Evolutionary conservation across 2,329 filamentous ascomycete species (phyloP).

Genomic region (Fonsecaea pedrosoi): DNA sequence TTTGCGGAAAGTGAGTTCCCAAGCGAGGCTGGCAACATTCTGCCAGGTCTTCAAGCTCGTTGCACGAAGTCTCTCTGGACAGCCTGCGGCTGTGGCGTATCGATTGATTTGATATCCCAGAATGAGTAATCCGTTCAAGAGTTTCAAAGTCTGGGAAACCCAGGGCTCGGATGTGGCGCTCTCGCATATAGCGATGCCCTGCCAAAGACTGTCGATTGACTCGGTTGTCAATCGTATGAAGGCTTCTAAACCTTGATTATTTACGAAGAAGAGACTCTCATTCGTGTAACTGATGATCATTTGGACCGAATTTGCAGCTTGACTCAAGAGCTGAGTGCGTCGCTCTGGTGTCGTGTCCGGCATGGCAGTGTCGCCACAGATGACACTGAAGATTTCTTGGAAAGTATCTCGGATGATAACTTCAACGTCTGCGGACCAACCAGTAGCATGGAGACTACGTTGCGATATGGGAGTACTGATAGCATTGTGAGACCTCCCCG

Average conservation of each 20-base stretch:
- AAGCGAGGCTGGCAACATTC: conserved; percentile 26
- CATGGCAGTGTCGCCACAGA: neutral
- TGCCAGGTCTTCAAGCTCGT: conserved; percentile 10
- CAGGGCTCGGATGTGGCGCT: conserved; percentile 2
- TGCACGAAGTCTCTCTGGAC: neutral
- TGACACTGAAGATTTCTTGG: conserved; percentile 13
- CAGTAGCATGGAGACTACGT: conserved; percentile 6
- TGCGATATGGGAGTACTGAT: conserved; percentile 19
- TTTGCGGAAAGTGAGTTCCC: conserved; percentile 24
- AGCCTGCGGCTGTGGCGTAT: neutral
- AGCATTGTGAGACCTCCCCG: neutral
- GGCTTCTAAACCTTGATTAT: conserved; percentile 6
- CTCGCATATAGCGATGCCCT: conserved; percentile 6
- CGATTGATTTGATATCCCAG: conserved; percentile 24
- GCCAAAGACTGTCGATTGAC: conserved; percentile 16
- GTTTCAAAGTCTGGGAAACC: conserved; percentile 3
- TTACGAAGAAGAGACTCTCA: conserved; percentile 19
- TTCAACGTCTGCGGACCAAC: conserved; percentile 22
- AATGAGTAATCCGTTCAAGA: conserved; percentile 28
- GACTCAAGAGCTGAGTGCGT: conserved; percentile 7
- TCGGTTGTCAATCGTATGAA: conserved; percentile 17
- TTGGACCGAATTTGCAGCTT: conserved; percentile 19
- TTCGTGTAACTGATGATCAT: conserved; percentile 24
- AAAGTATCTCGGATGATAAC: conserved; percentile 15
- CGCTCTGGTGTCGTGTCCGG: neutral